A percentile compares a stretch with the other conserved stretches of the same genome.
phyloP scores from a whole-genome alignment of 805 yeast genomes.

The Zygotorulaspora chibaensis region DNA sequence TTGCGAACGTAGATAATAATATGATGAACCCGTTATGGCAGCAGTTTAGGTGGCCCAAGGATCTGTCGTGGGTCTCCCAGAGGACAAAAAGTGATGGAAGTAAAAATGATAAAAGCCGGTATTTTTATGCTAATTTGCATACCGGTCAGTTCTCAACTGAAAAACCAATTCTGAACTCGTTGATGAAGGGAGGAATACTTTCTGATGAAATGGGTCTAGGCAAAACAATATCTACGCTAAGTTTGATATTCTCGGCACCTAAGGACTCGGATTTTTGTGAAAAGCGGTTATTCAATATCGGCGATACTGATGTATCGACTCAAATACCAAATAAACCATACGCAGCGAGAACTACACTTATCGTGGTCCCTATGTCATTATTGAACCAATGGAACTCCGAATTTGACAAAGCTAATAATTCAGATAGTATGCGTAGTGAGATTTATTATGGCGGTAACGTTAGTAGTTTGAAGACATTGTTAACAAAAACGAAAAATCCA shows the following conservation, averaged over 20 bases:
- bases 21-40: conserved; percentile 84
- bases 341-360: conserved; percentile 68
- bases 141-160: conserved; percentile 72
- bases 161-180: conserved; percentile 59
- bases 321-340: conserved; percentile 35
- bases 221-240: conserved; percentile 78
- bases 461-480: conserved; percentile 44
- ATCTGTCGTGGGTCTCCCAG: conserved; percentile 38
- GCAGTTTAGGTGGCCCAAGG: conserved; percentile 68
- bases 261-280: conserved; percentile 37
- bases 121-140: conserved; percentile 72
- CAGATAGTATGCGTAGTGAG: conserved; percentile 43
- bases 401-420: conserved; percentile 53
- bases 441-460: conserved; percentile 74
- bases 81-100: conserved; percentile 9
- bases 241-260: conserved; percentile 66
- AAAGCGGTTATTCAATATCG: conserved; percentile 5
- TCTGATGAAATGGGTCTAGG: conserved; percentile 99
- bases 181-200: conserved; percentile 75
- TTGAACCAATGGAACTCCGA: conserved; percentile 90
- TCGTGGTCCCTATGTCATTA: conserved; percentile 87
- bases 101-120: conserved; percentile 11
- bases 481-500: conserved; percentile 43
- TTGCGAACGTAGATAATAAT: conserved; percentile 42
- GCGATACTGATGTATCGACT: neutral